phyloP scores from a whole-genome alignment of 176 grass and related monocot species.

The Luzula sylvatica region DNA sequence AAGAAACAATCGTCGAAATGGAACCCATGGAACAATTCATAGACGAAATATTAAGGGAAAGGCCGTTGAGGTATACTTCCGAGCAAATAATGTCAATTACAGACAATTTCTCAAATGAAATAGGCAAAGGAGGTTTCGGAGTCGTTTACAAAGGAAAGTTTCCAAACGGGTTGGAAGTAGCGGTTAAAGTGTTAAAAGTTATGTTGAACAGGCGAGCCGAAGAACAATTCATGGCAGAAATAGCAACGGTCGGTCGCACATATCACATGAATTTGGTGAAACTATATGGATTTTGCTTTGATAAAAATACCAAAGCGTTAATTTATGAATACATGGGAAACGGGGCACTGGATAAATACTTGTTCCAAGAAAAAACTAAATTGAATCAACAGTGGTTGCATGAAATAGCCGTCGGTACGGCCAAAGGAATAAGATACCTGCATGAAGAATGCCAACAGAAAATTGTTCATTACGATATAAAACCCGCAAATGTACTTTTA shows the following conservation, averaged over 20 bases:
- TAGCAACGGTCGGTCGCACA: slow-evolving; percentile 42
- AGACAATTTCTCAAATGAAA: slow-evolving; percentile 21
- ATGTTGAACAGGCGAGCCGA: slow-evolving; percentile 35
- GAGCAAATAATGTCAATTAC: slow-evolving; percentile 35
- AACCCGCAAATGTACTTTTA: slow-evolving; percentile 22
- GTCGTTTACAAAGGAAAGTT: slow-evolving; percentile 51
- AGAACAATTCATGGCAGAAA: slow-evolving; percentile 65
- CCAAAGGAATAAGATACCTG: slow-evolving; percentile 24
- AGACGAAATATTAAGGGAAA: slow-evolving; percentile 42
- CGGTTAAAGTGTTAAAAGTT: slow-evolving; percentile 45
- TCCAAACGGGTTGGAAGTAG: slow-evolving; percentile 34
- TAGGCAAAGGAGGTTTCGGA: slow-evolving; percentile 54
- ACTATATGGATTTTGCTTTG: slow-evolving; percentile 85
- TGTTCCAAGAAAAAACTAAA: slow-evolving; percentile 17
- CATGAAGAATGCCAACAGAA: slow-evolving; percentile 29
- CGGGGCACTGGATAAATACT: slow-evolving; percentile 48
- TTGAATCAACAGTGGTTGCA: slow-evolving; percentile 38
- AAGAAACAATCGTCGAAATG: slow-evolving; percentile 36
- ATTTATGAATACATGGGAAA: slow-evolving; percentile 78
- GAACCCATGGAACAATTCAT: slow-evolving; percentile 42
- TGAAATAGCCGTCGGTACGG: slow-evolving; percentile 17
- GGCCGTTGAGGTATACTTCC: slow-evolving; percentile 39
- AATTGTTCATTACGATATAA: slow-evolving; percentile 28
- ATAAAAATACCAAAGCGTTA: slow-evolving; percentile 35
- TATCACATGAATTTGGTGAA: slow-evolving; percentile 65